Evolutionary conservation across 139 green algal genomes (phyloP).

Genomic region (Tetradesmus lagerheimii): DNA sequence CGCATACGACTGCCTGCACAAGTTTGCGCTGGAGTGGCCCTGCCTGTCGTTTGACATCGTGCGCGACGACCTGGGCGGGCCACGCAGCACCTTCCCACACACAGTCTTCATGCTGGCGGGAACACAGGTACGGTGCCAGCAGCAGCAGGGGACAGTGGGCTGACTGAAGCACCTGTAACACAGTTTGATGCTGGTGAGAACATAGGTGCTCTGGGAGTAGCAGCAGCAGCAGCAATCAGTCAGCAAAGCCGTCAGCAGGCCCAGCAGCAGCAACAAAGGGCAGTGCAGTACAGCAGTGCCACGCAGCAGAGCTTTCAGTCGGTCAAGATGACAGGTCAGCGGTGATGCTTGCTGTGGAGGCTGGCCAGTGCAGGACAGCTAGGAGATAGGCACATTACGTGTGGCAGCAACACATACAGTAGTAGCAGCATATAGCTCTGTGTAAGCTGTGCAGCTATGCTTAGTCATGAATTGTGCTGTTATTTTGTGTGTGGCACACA

Average conservation of each 20-base stretch:
- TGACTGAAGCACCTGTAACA: no score
- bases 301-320: no score
- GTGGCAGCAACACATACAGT: no score
- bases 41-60: conserved; percentile 96
- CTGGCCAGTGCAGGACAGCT: no score
- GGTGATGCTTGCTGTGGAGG: no score
- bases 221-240: conserved; percentile 26
- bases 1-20: conserved; percentile 96
- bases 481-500: background rate
- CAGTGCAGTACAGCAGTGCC: no score
- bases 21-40: conserved; percentile 92
- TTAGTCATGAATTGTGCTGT: background rate
- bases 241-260: no score
- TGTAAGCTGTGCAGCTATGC: background rate
- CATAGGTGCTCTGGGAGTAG: conserved; percentile 52
- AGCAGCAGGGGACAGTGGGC: background rate
- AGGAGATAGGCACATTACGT: no score
- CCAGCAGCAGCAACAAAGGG: no score
- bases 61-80: conserved; percentile 83
- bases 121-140: conserved; percentile 59
- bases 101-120: conserved; percentile 86
- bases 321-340: no score
- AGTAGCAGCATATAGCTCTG: no score
- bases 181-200: conserved; percentile 85
- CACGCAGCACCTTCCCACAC: conserved; percentile 90